A percentile compares a stretch with the other conserved stretches of the same genome.
Conservation (phyloP, 345 rosid genomes). For the Cardamine resedifolia region DNA sequence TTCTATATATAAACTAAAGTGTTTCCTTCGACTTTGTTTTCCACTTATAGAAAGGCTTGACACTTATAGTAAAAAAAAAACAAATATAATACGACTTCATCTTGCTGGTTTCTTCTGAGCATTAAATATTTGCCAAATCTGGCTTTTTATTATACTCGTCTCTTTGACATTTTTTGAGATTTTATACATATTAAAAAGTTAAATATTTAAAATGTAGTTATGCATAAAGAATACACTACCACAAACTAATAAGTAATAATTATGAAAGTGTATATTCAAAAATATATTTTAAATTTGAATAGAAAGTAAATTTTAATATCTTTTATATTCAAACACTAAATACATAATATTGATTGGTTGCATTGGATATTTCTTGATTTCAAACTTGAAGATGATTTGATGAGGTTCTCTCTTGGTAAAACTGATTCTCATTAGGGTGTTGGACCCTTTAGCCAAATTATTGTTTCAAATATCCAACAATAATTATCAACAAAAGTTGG, state of each 20-base stretch:
- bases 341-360: not conserved
- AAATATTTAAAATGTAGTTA: not conserved
- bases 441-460: not conserved
- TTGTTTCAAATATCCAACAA: not conserved
- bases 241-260: not conserved
- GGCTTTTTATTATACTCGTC: not conserved
- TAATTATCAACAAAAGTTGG: not conserved
- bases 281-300: not conserved
- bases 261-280: not conserved
- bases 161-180: not conserved
- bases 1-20: no score
- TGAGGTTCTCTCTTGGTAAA: not conserved
- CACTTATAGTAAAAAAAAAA: conserved; percentile 25
- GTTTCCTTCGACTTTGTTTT: no score
- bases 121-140: conserved; percentile 24
- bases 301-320: not conserved
- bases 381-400: not conserved
- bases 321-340: not conserved
- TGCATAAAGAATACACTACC: not conserved
- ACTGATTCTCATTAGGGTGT: not conserved
- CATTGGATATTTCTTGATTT: not conserved
- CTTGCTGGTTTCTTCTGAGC: conserved; percentile 1
- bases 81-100: conserved; percentile 14
- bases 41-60: conserved; percentile 17
- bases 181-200: not conserved